A percentile compares a stretch with the other conserved stretches of the same genome.
These are phyloP conservation scores for Oldenlandia corymbosa DNA, from an alignment of 257 asterid genomes.

Conservation along the genomic window DNA sequence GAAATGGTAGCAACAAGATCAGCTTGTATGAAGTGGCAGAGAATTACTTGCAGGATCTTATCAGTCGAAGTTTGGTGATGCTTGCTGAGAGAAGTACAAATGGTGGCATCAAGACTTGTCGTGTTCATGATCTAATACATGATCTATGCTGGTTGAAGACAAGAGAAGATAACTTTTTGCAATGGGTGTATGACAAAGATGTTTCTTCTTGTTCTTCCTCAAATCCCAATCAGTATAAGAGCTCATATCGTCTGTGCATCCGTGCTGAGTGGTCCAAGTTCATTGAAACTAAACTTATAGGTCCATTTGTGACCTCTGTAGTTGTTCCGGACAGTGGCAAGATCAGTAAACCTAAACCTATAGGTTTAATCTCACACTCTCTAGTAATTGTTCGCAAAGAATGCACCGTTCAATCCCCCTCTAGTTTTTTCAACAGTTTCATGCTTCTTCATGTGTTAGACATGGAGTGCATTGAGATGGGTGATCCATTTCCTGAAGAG, in stretches of 20 bases:
- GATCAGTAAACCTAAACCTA: too few relatives aligned
- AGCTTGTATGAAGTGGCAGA: background rate
- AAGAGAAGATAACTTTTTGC: conserved; percentile 3
- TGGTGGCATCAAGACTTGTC: conserved; percentile 2
- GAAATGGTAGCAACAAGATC: background rate
- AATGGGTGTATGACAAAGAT: background rate
- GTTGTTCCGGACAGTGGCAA: background rate
- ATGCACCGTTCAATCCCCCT: background rate
- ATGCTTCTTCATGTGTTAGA: conserved; percentile 19
- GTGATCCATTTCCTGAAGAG: background rate
- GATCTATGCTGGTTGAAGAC: conserved; percentile 2
- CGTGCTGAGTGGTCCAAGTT: conserved; percentile 4
- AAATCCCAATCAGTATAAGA: background rate
- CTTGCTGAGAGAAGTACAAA: conserved; percentile 1
- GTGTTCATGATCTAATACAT: conserved; percentile 2
- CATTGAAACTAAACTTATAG: background rate
- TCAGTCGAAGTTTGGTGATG: background rate
- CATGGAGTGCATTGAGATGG: background rate
- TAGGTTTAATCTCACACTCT: too few relatives aligned
- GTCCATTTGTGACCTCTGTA: conserved; percentile 1
- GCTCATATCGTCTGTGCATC: conserved; percentile 2
- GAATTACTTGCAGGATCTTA: conserved; percentile 1
- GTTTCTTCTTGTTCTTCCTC: background rate
- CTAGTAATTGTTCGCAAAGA: too few relatives aligned
- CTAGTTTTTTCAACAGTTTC: background rate